Conservation (phyloP, 2,329 filamentous ascomycete genomes). For the Sclerotiophoma versabilis region DNA sequence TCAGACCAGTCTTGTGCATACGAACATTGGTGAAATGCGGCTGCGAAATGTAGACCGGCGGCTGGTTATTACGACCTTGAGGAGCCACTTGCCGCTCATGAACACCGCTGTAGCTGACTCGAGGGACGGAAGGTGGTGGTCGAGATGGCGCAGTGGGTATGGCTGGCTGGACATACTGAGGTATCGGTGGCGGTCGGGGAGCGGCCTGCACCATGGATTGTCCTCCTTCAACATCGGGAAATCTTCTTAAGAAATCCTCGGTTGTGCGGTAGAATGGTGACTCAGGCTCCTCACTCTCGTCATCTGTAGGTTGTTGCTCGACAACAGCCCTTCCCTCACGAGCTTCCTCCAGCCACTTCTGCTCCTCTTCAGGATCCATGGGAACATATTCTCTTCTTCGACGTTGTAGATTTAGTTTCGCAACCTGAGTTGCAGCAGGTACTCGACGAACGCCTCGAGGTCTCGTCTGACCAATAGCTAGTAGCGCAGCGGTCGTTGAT, state of each 20-base stretch:
- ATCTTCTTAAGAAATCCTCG: conserved; percentile 84
- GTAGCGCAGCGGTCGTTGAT: conserved; percentile 61
- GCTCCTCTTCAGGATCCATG: conserved; percentile 81
- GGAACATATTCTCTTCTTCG: conserved; percentile 69
- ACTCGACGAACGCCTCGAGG: conserved; percentile 60
- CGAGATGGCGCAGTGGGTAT: conserved; percentile 69
- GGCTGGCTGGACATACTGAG: conserved; percentile 57
- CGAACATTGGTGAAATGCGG: conserved; percentile 54
- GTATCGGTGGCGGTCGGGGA: conserved; percentile 47
- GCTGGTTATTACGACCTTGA: conserved; percentile 45
- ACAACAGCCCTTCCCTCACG: conserved; percentile 67
- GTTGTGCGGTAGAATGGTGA: conserved; percentile 67
- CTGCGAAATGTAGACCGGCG: conserved; percentile 56
- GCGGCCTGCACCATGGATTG: conserved; percentile 63
- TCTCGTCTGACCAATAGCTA: conserved; percentile 55
- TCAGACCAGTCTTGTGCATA: conserved; percentile 73
- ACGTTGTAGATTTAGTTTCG: conserved; percentile 61
- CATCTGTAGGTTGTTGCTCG: conserved; percentile 38
- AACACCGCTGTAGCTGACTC: conserved; percentile 81
- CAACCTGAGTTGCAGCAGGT: conserved; percentile 60
- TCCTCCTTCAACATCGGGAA: conserved; percentile 70
- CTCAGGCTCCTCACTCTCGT: conserved; percentile 38
- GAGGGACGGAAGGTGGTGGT: conserved; percentile 62
- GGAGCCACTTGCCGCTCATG: conserved; percentile 61
- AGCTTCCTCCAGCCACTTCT: conserved; percentile 79